Conservation (phyloP, 805 yeast species). For the Saturnispora diversa region DNA sequence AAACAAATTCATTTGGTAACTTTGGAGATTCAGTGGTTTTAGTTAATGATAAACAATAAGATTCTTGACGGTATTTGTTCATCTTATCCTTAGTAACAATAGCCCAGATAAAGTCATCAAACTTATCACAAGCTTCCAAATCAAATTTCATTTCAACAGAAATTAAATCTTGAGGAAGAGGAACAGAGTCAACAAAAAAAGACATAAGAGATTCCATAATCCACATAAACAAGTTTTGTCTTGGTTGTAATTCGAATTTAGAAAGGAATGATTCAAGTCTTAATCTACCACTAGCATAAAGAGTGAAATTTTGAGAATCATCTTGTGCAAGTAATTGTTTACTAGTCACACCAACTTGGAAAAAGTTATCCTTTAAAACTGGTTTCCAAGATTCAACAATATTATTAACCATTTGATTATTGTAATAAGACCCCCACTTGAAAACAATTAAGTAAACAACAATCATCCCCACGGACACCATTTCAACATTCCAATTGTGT, state of each 20-base stretch:
- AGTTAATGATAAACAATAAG: conserved; percentile 79
- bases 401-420: conserved; percentile 45
- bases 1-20: conserved; percentile 69
- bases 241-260: conserved; percentile 58
- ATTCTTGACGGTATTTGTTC: conserved; percentile 65
- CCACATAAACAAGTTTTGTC: conserved; percentile 72
- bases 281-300: conserved; percentile 85
- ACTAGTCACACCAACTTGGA: conserved; percentile 58
- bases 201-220: conserved; percentile 54
- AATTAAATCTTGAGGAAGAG: conserved; percentile 51
- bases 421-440: conserved; percentile 51
- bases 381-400: conserved; percentile 41
- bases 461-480: conserved; percentile 45
- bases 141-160: conserved; percentile 53
- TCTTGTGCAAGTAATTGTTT: conserved; percentile 49
- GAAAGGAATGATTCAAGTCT: conserved; percentile 59
- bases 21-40: conserved; percentile 65
- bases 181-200: conserved; percentile 46
- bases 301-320: conserved; percentile 48
- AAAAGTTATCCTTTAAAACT: conserved; percentile 59
- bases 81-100: conserved; percentile 78
- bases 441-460: conserved; percentile 41
- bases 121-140: conserved; percentile 32
- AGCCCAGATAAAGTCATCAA: conserved; percentile 72
- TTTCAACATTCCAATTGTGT: conserved; percentile 76